Conservation (phyloP, 331 rosid genomes). For the Arachis monticola region DNA sequence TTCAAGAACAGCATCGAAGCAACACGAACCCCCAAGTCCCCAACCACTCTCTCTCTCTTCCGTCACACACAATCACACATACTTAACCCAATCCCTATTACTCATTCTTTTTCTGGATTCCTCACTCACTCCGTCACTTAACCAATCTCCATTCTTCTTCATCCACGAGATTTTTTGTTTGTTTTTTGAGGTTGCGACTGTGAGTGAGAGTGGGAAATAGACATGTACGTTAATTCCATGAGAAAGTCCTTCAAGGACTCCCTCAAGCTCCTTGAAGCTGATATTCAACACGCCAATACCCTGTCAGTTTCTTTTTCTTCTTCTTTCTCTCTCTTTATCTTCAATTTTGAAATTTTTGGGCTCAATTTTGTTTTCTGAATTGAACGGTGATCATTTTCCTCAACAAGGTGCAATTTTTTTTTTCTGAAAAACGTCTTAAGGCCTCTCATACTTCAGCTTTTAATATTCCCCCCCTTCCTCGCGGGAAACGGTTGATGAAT, state of each 20-base stretch:
- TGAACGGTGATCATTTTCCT: slow-evolving; percentile 5
- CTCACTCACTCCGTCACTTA: neutral
- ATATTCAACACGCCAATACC: slow-evolving; percentile 96
- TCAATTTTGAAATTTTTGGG: neutral
- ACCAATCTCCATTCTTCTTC: no score
- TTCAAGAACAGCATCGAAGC: slow-evolving; percentile 68
- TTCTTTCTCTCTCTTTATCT: neutral
- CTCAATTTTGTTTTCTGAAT: neutral
- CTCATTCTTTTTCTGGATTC: neutral
- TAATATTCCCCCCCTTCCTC: neutral
- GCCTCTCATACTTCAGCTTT: neutral
- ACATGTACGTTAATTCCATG: slow-evolving; percentile 88
- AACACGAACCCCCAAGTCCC: slow-evolving; percentile 42
- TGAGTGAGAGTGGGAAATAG: slow-evolving; percentile 2
- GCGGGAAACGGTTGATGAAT: slow-evolving; percentile 21
- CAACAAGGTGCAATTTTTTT: neutral
- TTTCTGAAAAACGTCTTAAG: no score
- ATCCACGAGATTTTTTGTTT: neutral
- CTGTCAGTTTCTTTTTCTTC: slow-evolving; percentile 58
- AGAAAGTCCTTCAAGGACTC: slow-evolving; percentile 98
- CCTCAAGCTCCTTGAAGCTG: slow-evolving; percentile 94
- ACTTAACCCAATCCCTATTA: slow-evolving; percentile 16
- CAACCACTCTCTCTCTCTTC: slow-evolving; percentile 35
- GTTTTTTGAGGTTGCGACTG: no score
- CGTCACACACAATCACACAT: slow-evolving; percentile 30